phyloP scores from a whole-genome alignment of 768 basidiomycete genomes.

The Hypsizygus marmoreus region DNA sequence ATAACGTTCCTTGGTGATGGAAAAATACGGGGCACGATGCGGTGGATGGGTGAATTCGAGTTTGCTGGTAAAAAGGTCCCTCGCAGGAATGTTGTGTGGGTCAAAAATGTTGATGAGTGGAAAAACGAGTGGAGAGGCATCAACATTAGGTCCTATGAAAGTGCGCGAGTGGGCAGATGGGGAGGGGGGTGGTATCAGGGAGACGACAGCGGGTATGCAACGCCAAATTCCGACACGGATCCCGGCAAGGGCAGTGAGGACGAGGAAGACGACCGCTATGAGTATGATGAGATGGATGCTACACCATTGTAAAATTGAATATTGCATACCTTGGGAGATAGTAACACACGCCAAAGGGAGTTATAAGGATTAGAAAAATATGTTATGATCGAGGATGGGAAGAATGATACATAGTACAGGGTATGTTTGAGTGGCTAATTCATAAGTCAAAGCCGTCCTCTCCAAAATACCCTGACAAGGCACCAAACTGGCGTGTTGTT shows the following conservation, averaged over 20 bases:
- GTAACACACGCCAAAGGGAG: no score
- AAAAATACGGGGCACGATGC: conserved; percentile 20
- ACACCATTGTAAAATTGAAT: no score
- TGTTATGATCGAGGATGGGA: no score
- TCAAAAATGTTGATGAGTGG: conserved; percentile 17
- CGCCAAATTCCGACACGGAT: conserved; percentile 20
- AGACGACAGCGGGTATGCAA: conserved; percentile 8
- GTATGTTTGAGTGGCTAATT: no score
- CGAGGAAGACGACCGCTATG: neutral
- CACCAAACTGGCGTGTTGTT: no score
- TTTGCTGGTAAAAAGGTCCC: conserved; percentile 20
- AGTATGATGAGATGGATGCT: neutral
- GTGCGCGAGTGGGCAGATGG: conserved; percentile 20
- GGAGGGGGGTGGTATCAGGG: conserved; percentile 17
- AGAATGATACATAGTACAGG: no score
- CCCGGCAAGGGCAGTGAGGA: conserved; percentile 1
- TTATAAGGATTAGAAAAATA: no score
- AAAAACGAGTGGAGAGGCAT: conserved; percentile 21
- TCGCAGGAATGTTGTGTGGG: conserved; percentile 8
- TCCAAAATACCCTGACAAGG: no score
- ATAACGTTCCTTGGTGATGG: conserved; percentile 25
- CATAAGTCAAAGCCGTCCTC: no score
- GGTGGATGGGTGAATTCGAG: conserved; percentile 15
- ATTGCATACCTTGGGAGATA: no score
- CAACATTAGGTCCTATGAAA: conserved; percentile 19